phyloP scores from a whole-genome alignment of 495 filamentous ascomycete genomes.

The Trichocladium antarcticum region DNA sequence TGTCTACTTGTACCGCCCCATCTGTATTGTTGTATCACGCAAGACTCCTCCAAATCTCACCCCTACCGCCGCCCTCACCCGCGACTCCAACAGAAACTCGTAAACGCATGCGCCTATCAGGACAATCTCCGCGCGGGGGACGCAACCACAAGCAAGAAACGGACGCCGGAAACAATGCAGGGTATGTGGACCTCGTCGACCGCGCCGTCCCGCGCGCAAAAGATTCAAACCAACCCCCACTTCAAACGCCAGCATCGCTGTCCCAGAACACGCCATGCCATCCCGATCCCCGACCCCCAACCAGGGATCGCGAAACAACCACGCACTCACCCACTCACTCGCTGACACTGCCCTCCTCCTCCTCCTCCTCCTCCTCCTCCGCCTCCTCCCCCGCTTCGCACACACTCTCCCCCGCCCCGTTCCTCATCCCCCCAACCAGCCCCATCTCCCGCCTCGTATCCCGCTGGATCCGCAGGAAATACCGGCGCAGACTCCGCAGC shows the following conservation, averaged over 20 bases:
- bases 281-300: not conserved
- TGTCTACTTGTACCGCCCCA: not conserved
- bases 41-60: not conserved
- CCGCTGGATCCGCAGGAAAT: slow-evolving; percentile 78
- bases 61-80: not conserved
- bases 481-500: slow-evolving; percentile 64
- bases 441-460: slow-evolving; percentile 55
- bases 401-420: slow-evolving; percentile 2
- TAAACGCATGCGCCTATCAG: not conserved
- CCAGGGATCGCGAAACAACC: not conserved
- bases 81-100: not conserved
- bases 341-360: slow-evolving; percentile 30
- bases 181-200: slow-evolving; percentile 9
- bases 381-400: not conserved
- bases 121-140: slow-evolving; percentile 9
- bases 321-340: slow-evolving; percentile 17
- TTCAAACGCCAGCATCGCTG: not conserved
- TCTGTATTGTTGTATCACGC: not conserved
- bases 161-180: slow-evolving; percentile 6
- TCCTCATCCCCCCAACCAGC: slow-evolving; percentile 16
- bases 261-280: not conserved
- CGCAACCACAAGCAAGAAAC: not conserved
- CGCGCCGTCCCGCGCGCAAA: not conserved
- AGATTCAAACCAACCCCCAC: not conserved
- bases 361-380: slow-evolving; percentile 13